Percentiles rank a stretch among this genome's conserved stretches.
phyloP scores from a whole-genome alignment of 2,329 filamentous ascomycete genomes.

The Colletotrichum agaves region DNA sequence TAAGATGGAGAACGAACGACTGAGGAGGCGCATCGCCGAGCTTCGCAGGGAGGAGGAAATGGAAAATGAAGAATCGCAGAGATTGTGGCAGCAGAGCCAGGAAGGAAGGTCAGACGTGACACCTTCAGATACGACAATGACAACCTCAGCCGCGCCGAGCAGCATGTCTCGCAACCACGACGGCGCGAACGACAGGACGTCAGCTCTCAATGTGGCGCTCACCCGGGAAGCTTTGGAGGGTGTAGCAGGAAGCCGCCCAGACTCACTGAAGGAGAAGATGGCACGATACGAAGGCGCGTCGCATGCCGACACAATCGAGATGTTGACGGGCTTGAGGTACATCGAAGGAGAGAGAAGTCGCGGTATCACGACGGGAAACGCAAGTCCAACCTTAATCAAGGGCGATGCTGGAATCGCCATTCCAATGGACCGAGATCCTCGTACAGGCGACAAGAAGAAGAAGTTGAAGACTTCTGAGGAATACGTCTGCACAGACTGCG shows the following conservation, averaged over 20 bases:
- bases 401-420: slow-evolving; percentile 90
- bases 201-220: slow-evolving; percentile 71
- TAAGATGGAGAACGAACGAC: slow-evolving; percentile 93
- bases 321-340: slow-evolving; percentile 90
- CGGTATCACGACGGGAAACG: slow-evolving; percentile 87
- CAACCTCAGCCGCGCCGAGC: slow-evolving; percentile 47
- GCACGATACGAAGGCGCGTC: slow-evolving; percentile 80
- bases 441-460: slow-evolving; percentile 83
- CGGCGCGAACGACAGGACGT: slow-evolving; percentile 73
- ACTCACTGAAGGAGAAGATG: slow-evolving; percentile 88
- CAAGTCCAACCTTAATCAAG: slow-evolving; percentile 82
- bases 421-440: slow-evolving; percentile 78
- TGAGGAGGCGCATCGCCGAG: slow-evolving; percentile 86
- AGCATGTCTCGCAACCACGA: slow-evolving; percentile 55
- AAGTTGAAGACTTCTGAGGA: slow-evolving; percentile 87
- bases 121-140: slow-evolving; percentile 57
- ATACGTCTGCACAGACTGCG: slow-evolving; percentile 96
- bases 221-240: slow-evolving; percentile 86
- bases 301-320: slow-evolving; percentile 89
- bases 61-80: slow-evolving; percentile 75
- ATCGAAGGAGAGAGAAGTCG: slow-evolving; percentile 88
- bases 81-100: slow-evolving; percentile 69
- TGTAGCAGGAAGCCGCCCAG: slow-evolving; percentile 71
- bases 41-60: slow-evolving; percentile 87
- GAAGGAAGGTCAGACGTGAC: slow-evolving; percentile 66